Conservation (phyloP, 768 basidiomycete genomes). For the Mycena albidolilacea region DNA sequence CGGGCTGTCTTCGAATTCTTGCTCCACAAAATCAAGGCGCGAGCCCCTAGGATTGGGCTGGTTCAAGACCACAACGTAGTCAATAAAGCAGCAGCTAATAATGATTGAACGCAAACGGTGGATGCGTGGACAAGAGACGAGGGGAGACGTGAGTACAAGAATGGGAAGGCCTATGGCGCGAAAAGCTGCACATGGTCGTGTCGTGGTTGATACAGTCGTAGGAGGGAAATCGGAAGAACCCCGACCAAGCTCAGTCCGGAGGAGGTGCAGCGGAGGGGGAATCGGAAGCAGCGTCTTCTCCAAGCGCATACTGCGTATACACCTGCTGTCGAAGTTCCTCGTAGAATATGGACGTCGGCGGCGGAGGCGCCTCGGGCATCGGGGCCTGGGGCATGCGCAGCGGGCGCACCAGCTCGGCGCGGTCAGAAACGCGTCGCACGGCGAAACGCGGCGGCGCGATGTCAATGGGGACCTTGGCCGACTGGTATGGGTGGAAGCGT, state of each 20-base stretch:
- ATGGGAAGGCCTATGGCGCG: background rate
- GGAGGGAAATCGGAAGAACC: background rate
- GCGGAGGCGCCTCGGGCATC: slow-evolving; percentile 13
- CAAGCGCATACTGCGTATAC: slow-evolving; percentile 23
- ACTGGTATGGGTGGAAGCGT: background rate
- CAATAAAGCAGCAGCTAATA: background rate
- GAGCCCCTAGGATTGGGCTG: no score
- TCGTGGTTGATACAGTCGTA: background rate
- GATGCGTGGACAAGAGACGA: background rate
- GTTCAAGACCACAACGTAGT: background rate
- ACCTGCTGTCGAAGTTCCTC: slow-evolving; percentile 28
- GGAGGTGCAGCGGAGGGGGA: background rate
- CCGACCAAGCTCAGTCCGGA: background rate
- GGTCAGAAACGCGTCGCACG: background rate
- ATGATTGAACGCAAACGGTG: background rate
- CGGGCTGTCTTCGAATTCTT: no score
- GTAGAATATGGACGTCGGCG: slow-evolving; percentile 35
- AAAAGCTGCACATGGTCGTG: background rate
- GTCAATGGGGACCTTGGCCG: background rate
- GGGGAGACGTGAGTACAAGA: background rate
- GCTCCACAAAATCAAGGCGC: background rate
- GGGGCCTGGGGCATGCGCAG: slow-evolving; percentile 15
- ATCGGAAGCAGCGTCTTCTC: slow-evolving; percentile 22
- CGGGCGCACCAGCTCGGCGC: slow-evolving; percentile 21
- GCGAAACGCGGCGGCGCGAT: slow-evolving; percentile 2